Conservation (phyloP, 805 yeast genomes). For the Metschnikowia anglica region DNA sequence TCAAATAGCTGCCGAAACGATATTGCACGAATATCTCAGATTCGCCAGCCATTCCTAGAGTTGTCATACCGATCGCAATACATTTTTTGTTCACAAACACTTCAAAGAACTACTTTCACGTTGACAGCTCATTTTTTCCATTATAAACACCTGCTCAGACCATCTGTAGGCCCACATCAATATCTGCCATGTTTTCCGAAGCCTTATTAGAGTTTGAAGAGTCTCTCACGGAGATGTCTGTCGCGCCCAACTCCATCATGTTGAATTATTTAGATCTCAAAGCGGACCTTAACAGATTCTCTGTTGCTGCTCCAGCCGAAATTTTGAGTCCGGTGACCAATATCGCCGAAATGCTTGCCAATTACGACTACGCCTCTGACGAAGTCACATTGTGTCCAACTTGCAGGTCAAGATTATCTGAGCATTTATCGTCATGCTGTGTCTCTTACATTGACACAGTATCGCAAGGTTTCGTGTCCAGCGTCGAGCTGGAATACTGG, state of each 20-base stretch:
- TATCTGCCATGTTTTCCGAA: constrained; percentile 17
- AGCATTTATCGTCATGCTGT: constrained; percentile 12
- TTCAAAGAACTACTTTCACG: background rate
- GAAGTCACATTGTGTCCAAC: constrained; percentile 14
- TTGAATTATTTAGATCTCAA: constrained; percentile 19
- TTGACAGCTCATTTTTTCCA: background rate
- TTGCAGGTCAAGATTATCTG: constrained; percentile 10
- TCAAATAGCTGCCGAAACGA: too few species aligned
- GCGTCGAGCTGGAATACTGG: constrained; percentile 43
- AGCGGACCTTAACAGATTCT: constrained; percentile 21
- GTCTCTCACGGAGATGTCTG: constrained; percentile 17
- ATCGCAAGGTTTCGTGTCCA: constrained; percentile 12
- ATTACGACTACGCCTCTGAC: constrained; percentile 17
- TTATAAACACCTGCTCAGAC: background rate
- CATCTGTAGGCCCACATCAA: background rate
- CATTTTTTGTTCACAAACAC: too few species aligned
- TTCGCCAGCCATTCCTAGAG: too few species aligned
- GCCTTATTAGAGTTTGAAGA: constrained; percentile 22
- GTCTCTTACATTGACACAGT: constrained; percentile 4
- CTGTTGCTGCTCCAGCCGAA: constrained; percentile 7
- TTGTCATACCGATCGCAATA: too few species aligned
- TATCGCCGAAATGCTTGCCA: constrained; percentile 9
- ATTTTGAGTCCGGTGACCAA: constrained; percentile 2
- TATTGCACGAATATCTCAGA: too few species aligned
- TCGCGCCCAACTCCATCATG: constrained; percentile 17